phyloP scores from a whole-genome alignment of 495 filamentous ascomycete genomes.

The Viridothelium virens region DNA sequence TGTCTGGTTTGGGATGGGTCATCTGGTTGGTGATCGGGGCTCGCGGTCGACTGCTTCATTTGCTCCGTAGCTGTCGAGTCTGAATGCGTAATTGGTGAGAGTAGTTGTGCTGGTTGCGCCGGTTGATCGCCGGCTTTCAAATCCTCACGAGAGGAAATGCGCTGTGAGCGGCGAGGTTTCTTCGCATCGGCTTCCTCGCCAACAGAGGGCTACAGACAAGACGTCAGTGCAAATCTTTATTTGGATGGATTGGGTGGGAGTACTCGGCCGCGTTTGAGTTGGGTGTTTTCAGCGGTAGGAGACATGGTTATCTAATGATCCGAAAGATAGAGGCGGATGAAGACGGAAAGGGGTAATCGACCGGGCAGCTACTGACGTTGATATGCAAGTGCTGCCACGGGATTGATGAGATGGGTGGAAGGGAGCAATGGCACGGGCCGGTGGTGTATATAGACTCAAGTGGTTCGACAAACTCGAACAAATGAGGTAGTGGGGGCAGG shows the following conservation, averaged over 20 bases:
- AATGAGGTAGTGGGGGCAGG: neutral
- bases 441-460: neutral
- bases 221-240: neutral
- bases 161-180: conserved; percentile 59
- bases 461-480: neutral
- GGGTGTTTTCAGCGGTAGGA: neutral
- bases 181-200: conserved; percentile 41
- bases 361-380: neutral
- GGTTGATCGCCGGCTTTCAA: conserved; percentile 39
- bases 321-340: neutral
- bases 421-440: neutral
- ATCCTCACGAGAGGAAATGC: conserved; percentile 43
- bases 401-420: neutral
- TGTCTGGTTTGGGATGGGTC: conserved; percentile 43
- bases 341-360: neutral
- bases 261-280: conserved; percentile 8
- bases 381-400: neutral
- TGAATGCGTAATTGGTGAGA: conserved; percentile 71
- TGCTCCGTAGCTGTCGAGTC: conserved; percentile 50
- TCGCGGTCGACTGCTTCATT: conserved; percentile 54
- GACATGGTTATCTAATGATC: neutral
- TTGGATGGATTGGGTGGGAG: neutral
- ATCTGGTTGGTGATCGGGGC: conserved; percentile 46
- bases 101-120: conserved; percentile 56
- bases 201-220: conserved; percentile 27